phyloP scores from a whole-genome alignment of 371 early-diverging fungal species.

The Apophysomyces ossiformis region DNA sequence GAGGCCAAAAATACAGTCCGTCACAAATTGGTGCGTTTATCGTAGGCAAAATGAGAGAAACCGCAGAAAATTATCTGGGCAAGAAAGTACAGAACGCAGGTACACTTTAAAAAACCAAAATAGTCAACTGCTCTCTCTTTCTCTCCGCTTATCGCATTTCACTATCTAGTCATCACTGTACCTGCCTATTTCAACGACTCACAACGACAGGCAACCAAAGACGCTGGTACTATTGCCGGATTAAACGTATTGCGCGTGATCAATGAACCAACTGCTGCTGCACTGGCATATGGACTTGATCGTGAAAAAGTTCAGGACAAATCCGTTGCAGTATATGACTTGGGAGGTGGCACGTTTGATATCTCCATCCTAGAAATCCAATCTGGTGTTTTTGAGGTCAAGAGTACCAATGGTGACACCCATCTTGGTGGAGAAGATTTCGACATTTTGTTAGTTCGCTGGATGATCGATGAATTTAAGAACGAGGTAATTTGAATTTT shows the following conservation, averaged over 20 bases:
- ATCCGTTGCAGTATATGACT: constrained; percentile 94
- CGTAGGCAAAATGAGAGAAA: constrained; percentile 94
- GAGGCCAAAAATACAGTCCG: constrained; percentile 93
- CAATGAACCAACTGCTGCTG: constrained; percentile 99
- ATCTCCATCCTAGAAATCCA: constrained; percentile 95
- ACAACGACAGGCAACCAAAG: constrained; percentile 98
- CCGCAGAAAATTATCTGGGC: constrained; percentile 88
- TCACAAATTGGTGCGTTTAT: constrained; percentile 95
- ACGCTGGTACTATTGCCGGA: constrained; percentile 95
- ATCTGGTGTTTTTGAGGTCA: constrained; percentile 96
- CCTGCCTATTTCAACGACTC: constrained; percentile 87
- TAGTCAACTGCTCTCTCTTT: constrained; percentile 26
- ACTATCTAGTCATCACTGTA: constrained; percentile 77
- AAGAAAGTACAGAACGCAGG: constrained; percentile 84
- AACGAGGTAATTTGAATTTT: constrained; percentile 49
- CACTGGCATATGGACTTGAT: constrained; percentile 95
- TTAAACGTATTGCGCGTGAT: constrained; percentile 95
- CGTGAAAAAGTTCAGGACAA: constrained; percentile 74
- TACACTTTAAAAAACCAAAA: constrained; percentile 51
- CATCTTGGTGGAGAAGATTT: constrained; percentile 99
- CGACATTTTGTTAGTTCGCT: constrained; percentile 82
- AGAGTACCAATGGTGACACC: constrained; percentile 93
- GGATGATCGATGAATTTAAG: constrained; percentile 85
- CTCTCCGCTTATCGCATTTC: neutral
- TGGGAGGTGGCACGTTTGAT: constrained; percentile 99